These are phyloP conservation scores for Tricholoma terreum DNA, from an alignment of 768 basidiomycete species.

Conservation along the genomic window DNA sequence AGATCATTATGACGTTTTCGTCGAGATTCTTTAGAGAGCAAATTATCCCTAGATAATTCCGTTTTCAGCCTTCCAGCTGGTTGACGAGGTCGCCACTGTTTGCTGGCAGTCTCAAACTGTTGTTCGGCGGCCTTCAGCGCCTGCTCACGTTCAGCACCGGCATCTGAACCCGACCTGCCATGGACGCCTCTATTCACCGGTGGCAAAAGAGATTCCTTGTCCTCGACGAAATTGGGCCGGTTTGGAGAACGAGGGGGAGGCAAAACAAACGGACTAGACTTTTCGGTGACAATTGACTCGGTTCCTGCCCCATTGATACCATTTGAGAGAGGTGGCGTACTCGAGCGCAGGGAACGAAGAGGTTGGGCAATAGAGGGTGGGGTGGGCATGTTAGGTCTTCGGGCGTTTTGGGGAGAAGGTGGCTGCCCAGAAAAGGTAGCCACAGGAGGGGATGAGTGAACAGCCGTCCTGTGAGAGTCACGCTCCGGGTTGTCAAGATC, in stretches of 20 bases:
- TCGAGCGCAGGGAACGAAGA: slow-evolving; percentile 24
- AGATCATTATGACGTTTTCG: slow-evolving; percentile 23
- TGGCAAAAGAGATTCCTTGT: slow-evolving; percentile 36
- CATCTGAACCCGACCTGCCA: slow-evolving; percentile 49
- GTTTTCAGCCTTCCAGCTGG: slow-evolving; percentile 24
- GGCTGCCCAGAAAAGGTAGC: slow-evolving; percentile 21
- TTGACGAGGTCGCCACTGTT: slow-evolving; percentile 30
- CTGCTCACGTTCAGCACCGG: slow-evolving; percentile 46
- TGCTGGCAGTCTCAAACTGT: slow-evolving; percentile 26
- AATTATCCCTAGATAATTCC: slow-evolving; percentile 32
- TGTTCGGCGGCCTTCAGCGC: slow-evolving; percentile 38
- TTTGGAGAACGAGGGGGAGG: slow-evolving; percentile 48
- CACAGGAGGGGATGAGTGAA: slow-evolving; percentile 37
- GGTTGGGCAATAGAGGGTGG: slow-evolving; percentile 37
- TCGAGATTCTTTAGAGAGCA: slow-evolving; percentile 18
- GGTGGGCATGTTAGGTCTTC: slow-evolving; percentile 32
- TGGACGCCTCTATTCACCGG: slow-evolving; percentile 33
- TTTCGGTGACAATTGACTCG: neutral
- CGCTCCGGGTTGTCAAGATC: slow-evolving; percentile 62
- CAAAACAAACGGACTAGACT: slow-evolving; percentile 15
- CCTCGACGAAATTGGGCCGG: slow-evolving; percentile 35
- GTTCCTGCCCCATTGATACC: slow-evolving; percentile 2
- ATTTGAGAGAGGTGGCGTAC: slow-evolving; percentile 33
- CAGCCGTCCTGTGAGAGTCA: slow-evolving; percentile 39
- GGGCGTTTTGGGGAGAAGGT: slow-evolving; percentile 38